Conservation (phyloP, 2,329 filamentous ascomycete genomes). For the Chaetomiaceae sp. region DNA sequence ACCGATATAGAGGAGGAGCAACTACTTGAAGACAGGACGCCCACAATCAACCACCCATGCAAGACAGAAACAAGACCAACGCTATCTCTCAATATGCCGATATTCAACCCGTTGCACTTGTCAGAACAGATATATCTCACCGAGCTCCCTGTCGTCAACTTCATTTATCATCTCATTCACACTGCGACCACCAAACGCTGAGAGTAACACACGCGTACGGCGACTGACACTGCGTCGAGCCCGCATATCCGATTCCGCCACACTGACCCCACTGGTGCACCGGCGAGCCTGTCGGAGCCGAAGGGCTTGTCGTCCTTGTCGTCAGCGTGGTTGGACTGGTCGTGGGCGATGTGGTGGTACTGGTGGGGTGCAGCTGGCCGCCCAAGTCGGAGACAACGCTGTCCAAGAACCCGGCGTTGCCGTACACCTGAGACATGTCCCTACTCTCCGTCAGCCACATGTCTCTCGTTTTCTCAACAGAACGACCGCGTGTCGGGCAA, state of each 20-base stretch:
- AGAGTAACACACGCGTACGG: conserved; percentile 28
- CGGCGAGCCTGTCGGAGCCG: conserved; percentile 13
- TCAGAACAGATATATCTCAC: too few relatives aligned
- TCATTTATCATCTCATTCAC: conserved; percentile 11
- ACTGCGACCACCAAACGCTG: conserved; percentile 31
- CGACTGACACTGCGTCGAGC: conserved; percentile 28
- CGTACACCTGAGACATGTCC: conserved; percentile 57
- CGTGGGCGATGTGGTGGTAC: conserved; percentile 6
- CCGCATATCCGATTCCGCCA: conserved; percentile 31
- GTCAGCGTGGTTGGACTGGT: conserved; percentile 9
- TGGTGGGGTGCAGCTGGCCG: background rate
- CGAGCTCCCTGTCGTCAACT: too few relatives aligned
- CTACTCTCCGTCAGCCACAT: conserved; percentile 2
- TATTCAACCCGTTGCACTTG: too few relatives aligned
- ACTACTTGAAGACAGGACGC: too few relatives aligned
- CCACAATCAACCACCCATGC: too few relatives aligned
- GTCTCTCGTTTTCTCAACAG: too few relatives aligned
- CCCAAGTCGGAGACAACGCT: conserved; percentile 35
- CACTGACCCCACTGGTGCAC: conserved; percentile 34
- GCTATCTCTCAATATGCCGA: too few relatives aligned
- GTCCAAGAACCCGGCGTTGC: conserved; percentile 51
- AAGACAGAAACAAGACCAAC: too few relatives aligned
- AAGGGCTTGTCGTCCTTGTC: conserved; percentile 14
- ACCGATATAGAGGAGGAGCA: too few relatives aligned
- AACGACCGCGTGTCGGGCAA: too few relatives aligned